These are phyloP conservation scores for Pythium aristosporum DNA, from an alignment of 352 stramenopile species.

Conservation along the genomic window DNA sequence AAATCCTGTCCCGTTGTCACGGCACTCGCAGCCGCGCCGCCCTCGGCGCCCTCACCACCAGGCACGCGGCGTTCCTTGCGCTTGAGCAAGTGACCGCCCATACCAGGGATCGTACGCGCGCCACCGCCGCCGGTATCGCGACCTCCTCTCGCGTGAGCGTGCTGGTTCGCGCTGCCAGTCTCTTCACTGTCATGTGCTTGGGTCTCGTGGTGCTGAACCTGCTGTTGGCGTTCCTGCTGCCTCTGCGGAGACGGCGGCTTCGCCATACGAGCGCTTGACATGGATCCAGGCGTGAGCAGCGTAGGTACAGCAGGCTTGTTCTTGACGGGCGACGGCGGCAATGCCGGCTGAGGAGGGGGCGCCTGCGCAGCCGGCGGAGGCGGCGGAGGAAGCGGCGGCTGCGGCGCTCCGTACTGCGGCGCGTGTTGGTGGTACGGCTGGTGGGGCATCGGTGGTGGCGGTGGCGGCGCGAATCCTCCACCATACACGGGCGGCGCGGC, in stretches of 20 bases:
- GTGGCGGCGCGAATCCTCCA: conserved; percentile 14
- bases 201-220: conserved; percentile 9
- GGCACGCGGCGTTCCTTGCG: conserved; percentile 71
- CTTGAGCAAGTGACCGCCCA: conserved; percentile 79
- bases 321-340: conserved; percentile 14
- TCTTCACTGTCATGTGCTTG: not conserved
- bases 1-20: conserved; percentile 46
- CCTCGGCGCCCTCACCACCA: conserved; percentile 28
- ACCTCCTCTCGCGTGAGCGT: not conserved
- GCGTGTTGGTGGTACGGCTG: conserved; percentile 14
- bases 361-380: not conserved
- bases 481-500: conserved; percentile 36
- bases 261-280: conserved; percentile 37
- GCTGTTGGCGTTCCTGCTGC: conserved; percentile 23
- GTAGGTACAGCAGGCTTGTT: conserved; percentile 31
- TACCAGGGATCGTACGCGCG: conserved; percentile 69
- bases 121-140: conserved; percentile 13
- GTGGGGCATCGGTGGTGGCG: conserved; percentile 16
- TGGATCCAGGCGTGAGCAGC: conserved; percentile 54
- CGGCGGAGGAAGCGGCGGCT: conserved; percentile 17
- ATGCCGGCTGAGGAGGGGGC: conserved; percentile 2
- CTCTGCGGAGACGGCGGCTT: conserved; percentile 21
- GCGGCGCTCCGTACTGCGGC: conserved; percentile 7
- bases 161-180: conserved; percentile 16
- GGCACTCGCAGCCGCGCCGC: conserved; percentile 5